phyloP scores from a whole-genome alignment of 2,329 filamentous ascomycete genomes.

The Fusarium beomiforme region DNA sequence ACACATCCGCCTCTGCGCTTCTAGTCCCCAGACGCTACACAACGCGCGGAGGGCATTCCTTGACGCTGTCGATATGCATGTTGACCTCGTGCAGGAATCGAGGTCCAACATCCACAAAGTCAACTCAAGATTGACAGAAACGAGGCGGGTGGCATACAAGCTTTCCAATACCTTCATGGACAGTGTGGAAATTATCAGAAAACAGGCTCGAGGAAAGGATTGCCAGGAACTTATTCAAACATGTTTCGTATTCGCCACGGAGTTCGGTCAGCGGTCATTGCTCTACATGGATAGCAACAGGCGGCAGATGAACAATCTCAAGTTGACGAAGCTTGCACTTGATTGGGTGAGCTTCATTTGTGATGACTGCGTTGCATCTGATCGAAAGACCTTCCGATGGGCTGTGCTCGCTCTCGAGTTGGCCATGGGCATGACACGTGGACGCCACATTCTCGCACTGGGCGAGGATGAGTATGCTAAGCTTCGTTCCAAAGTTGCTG shows the following conservation, averaged over 20 bases:
- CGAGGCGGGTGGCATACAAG: conserved; percentile 95
- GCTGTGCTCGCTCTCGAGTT: conserved; percentile 95
- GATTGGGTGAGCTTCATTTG: conserved; percentile 99
- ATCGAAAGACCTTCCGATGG: conserved; percentile 97
- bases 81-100: conserved; percentile 91
- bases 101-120: conserved; percentile 93
- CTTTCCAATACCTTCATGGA: conserved; percentile 99
- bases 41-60: conserved; percentile 83
- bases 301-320: conserved; percentile 96
- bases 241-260: conserved; percentile 98
- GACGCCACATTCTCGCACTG: conserved; percentile 90
- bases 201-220: conserved; percentile 83
- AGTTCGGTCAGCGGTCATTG: conserved; percentile 94
- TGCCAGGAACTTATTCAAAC: conserved; percentile 97
- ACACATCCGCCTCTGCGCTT: conserved; percentile 86
- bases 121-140: conserved; percentile 89
- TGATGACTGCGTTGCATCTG: conserved; percentile 93
- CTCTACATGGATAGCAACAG: conserved; percentile 96
- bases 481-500: conserved; percentile 87
- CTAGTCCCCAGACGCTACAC: conserved; percentile 81
- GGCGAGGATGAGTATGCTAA: conserved; percentile 87
- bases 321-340: conserved; percentile 89
- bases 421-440: conserved; percentile 95
- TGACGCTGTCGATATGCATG: conserved; percentile 81
- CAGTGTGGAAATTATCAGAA: conserved; percentile 91